Evolutionary conservation across 176 grass and related monocot species (phyloP), one percentile per base, ranked within the genome.

Genomic region (Alloteropsis semialata): DNA sequence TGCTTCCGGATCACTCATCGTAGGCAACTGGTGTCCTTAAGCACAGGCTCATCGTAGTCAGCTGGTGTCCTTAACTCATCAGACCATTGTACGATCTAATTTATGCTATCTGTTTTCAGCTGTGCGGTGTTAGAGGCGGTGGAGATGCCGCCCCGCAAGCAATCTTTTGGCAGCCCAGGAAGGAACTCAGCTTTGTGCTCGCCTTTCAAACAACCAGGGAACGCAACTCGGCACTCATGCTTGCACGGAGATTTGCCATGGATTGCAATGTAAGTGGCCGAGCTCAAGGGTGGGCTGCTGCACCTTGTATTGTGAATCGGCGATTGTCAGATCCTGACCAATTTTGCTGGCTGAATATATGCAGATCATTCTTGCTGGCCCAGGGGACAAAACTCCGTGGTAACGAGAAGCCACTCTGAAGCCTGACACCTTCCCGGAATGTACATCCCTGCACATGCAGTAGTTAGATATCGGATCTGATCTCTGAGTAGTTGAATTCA

Each of bases 211-310:
- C 91, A 22, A 43, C 58, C 59, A 93, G 94, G 79, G 91, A 97
- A 45, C 89, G 94, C 25, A 97, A 97, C 79, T 82, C 86, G 0
- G 91, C 91, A 0, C 88, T 97, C 86, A 91, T 89, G 86, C 91
- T 97, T 1, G 86, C 84, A 19, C 88, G 94, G 42, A 91, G 91
- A 87, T 97, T 91, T 4, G 94, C 94, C 17, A 78, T 85, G 14
- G 91, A 97, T 19, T 97, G 94, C 85, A 97, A 91, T 74, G 94
- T 97, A 79, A 91, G 89, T 83, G 8, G 15, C 44, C 55, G n/a
- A 22, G 14, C 68, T 55, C 3, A 27, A 19, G 51, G 44, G 2
- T 55, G n/a, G 19, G 17, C 5, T 19, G 2, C 3, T 45, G 15
- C 21, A 33, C 10, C 38, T 55, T n/a, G 1, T 70, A 18, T 8